phyloP scores from a whole-genome alignment of 306 rosid genomes.

The Phaseolus lunatus region DNA sequence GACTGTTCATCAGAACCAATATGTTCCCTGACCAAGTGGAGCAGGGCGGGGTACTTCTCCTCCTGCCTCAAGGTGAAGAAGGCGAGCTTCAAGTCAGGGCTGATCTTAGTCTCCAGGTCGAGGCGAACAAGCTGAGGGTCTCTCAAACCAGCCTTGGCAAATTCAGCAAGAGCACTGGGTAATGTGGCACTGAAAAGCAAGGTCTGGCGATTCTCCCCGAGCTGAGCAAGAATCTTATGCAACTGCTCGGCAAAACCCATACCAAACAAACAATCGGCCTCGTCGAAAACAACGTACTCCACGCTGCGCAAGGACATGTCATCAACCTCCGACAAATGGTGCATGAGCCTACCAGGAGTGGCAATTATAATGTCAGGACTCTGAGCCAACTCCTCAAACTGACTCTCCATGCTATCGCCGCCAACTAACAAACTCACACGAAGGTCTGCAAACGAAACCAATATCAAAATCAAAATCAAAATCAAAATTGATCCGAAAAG shows the following conservation, averaged over 20 bases:
- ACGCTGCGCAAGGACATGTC: constrained; percentile 84
- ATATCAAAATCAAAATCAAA: background rate
- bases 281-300: constrained; percentile 93
- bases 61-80: constrained; percentile 86
- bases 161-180: constrained; percentile 95
- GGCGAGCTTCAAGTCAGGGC: constrained; percentile 86
- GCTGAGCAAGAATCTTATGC: constrained; percentile 77
- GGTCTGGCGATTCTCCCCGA: constrained; percentile 89
- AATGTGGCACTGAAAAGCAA: constrained; percentile 92
- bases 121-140: constrained; percentile 91
- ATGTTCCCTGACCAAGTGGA: constrained; percentile 83
- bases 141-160: constrained; percentile 94
- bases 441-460: constrained; percentile 60
- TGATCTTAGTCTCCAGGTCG: constrained; percentile 85
- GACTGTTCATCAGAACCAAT: constrained; percentile 80
- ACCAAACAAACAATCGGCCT: constrained; percentile 83
- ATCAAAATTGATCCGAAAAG: too few relatives aligned
- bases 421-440: constrained; percentile 90
- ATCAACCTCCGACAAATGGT: constrained; percentile 86
- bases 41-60: constrained; percentile 78
- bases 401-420: constrained; percentile 94
- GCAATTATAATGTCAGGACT: constrained; percentile 91
- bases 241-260: constrained; percentile 95
- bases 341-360: constrained; percentile 98
- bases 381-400: constrained; percentile 85